Evolutionary conservation across 805 yeast genomes (phyloP), one percentile per base, ranked within the genome.

Genomic region (Starmera amethionina): DNA sequence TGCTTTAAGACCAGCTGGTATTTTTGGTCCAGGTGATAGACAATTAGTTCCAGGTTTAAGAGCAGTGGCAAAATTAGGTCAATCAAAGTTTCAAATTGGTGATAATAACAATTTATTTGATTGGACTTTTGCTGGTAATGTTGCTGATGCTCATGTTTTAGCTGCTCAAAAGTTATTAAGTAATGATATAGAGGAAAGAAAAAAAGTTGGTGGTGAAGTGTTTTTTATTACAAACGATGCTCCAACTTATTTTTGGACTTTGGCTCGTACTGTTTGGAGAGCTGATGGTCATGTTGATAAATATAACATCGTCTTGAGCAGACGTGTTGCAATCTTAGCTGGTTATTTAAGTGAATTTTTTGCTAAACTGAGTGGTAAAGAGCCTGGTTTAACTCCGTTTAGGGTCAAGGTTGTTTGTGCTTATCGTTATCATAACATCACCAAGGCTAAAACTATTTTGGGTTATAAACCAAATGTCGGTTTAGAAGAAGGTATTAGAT

Each of bases 61-160:
- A 55, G 72, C 72, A 13, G 96, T 86, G 35, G 88, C 95, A 4
- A 72, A 73, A 43, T 65, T 75, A 40, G 95, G 95, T 8, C 96
- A 90, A 60, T 82, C 93, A 18, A 83, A 83, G 60, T 86, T 86
- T 61, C 99, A 93, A 63, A 70, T 93, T 37, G 98, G 99, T 48
- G 94, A 87, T 58, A 93, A 93, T 64, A 78, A 84, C 59, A 93
- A 93, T 57, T 63, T 93, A 41, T 93, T 90, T 54, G 99, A 93
- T 59, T 89, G 96, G 85, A 87, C 97, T 0, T 93, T 88, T 56
- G 97, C 82, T n/a, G 97, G 97, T 11, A 93, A 93, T 62, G 97
- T 94, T 32, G 97, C 98, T 0, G 94, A 88, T 61, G 82, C 97
- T 9, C 99, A 93, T 59, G 90, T 90, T 9, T 66, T 93, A 38